Percentiles rank a stretch among this genome's conserved stretches.
phyloP scores from a whole-genome alignment of 1,139 yeast genomes.

The Pichia sp. region DNA sequence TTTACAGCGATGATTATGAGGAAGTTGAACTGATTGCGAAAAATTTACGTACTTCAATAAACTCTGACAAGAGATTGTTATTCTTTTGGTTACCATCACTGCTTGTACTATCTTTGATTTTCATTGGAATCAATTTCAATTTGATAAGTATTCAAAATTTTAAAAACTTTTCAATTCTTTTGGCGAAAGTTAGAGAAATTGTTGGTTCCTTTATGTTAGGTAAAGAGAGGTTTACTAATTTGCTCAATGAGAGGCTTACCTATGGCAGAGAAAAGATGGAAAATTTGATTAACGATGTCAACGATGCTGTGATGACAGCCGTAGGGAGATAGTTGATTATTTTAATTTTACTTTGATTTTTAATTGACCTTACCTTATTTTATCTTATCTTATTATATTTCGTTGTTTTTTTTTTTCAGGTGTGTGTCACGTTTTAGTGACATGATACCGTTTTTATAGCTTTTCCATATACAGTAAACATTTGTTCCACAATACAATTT shows the following conservation, averaged over 20 bases:
- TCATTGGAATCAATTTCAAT: constrained; percentile 41
- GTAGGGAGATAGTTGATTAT: constrained; percentile 9
- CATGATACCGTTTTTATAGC: too few relatives aligned
- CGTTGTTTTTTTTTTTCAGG: too few relatives aligned
- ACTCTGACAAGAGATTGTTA: constrained; percentile 76
- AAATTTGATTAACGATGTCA: constrained; percentile 39
- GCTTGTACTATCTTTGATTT: constrained; percentile 43
- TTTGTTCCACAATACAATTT: too few relatives aligned
- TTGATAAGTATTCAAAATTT: constrained; percentile 24
- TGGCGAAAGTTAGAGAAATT: constrained; percentile 32
- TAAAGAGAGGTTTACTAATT: constrained; percentile 49
- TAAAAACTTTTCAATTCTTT: constrained; percentile 20
- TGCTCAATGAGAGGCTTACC: constrained; percentile 49
- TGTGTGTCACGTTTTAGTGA: too few relatives aligned
- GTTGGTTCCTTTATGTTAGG: constrained; percentile 62
- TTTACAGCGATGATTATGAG: background rate
- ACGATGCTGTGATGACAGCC: constrained; percentile 29
- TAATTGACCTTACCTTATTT: too few relatives aligned
- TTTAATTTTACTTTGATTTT: too few relatives aligned
- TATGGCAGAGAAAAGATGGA: constrained; percentile 64
- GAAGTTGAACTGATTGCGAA: constrained; percentile 28
- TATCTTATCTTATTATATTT: too few relatives aligned
- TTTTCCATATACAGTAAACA: too few relatives aligned
- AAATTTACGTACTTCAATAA: constrained; percentile 37
- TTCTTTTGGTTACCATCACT: constrained; percentile 84